phyloP scores from a whole-genome alignment of 257 asterid species.

The Salvia hispanica region DNA sequence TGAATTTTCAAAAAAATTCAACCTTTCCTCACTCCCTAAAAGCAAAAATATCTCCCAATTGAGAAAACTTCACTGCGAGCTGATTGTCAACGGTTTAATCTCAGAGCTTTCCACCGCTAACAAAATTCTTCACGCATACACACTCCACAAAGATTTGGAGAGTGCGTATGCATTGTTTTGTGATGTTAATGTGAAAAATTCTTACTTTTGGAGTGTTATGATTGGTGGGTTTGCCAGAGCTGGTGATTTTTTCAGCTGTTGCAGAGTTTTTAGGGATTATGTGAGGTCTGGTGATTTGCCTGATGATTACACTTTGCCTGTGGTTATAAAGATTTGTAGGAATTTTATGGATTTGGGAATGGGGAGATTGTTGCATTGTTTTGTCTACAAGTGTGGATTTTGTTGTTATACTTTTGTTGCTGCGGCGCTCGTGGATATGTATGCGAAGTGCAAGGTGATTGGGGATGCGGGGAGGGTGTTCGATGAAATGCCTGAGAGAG shows the following conservation, averaged over 20 bases:
- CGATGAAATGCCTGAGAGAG: slow-evolving; percentile 53
- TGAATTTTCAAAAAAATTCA: slow-evolving; percentile 23
- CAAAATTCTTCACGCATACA: slow-evolving; percentile 44
- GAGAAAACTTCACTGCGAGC: slow-evolving; percentile 46
- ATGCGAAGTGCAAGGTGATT: slow-evolving; percentile 48
- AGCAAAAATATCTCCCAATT: slow-evolving; percentile 38
- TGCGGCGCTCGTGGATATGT: slow-evolving; percentile 61
- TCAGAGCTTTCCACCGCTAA: slow-evolving; percentile 38
- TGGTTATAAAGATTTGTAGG: slow-evolving; percentile 51
- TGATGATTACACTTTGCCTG: slow-evolving; percentile 53
- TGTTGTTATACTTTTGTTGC: slow-evolving; percentile 37
- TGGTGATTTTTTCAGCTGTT: slow-evolving; percentile 44
- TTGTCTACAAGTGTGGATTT: slow-evolving; percentile 49
- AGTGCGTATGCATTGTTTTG: slow-evolving; percentile 47
- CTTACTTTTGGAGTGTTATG: slow-evolving; percentile 64
- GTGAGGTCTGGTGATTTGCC: slow-evolving; percentile 49
- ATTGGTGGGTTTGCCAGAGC: slow-evolving; percentile 58
- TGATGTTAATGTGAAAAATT: slow-evolving; percentile 36
- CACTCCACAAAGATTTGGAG: slow-evolving; percentile 33
- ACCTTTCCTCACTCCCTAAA: slow-evolving; percentile 28
- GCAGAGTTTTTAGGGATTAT: slow-evolving; percentile 48
- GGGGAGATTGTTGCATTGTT: slow-evolving; percentile 50
- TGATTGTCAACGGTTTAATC: slow-evolving; percentile 40
- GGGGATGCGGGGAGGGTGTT: slow-evolving; percentile 45
- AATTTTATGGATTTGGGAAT: slow-evolving; percentile 38